phyloP scores from a whole-genome alignment of 169 alveolate species.

The Plasmodium chabaudi region DNA sequence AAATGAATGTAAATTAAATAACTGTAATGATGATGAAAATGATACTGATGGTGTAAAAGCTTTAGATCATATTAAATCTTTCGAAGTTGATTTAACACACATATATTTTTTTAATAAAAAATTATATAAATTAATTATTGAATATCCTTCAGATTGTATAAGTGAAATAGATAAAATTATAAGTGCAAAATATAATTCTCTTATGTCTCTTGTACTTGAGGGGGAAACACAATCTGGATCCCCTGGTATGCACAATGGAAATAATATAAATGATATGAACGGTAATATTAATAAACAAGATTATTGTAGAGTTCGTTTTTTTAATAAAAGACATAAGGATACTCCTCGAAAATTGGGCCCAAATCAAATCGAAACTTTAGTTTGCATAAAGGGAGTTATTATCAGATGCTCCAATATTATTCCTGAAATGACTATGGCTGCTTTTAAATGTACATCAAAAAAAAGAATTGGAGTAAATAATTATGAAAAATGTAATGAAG shows the following conservation, averaged over 20 bases:
- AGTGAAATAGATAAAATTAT: slow-evolving; percentile 94
- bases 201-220: slow-evolving; percentile 76
- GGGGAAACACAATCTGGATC: slow-evolving; percentile 52
- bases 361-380: slow-evolving; percentile 87
- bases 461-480: slow-evolving; percentile 84
- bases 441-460: slow-evolving; percentile 95
- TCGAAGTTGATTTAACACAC: slow-evolving; percentile 91
- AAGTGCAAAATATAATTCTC: slow-evolving; percentile 87
- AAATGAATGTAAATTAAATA: slow-evolving; percentile 65
- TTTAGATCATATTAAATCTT: slow-evolving; percentile 75
- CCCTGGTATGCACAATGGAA: slow-evolving; percentile 73
- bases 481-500: slow-evolving; percentile 89
- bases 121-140: slow-evolving; percentile 90
- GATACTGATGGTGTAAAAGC: slow-evolving; percentile 38
- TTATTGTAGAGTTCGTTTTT: slow-evolving; percentile 85
- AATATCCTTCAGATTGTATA: slow-evolving; percentile 95
- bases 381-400: slow-evolving; percentile 96
- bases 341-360: slow-evolving; percentile 87
- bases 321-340: slow-evolving; percentile 81
- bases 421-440: slow-evolving; percentile 99
- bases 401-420: slow-evolving; percentile 95
- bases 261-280: slow-evolving; percentile 5
- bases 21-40: slow-evolving; percentile 37
- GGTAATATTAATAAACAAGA: slow-evolving; percentile 78
- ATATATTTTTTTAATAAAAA: slow-evolving; percentile 87